Conservation (phyloP, 768 basidiomycete genomes). For the Termitomyces sp. region DNA sequence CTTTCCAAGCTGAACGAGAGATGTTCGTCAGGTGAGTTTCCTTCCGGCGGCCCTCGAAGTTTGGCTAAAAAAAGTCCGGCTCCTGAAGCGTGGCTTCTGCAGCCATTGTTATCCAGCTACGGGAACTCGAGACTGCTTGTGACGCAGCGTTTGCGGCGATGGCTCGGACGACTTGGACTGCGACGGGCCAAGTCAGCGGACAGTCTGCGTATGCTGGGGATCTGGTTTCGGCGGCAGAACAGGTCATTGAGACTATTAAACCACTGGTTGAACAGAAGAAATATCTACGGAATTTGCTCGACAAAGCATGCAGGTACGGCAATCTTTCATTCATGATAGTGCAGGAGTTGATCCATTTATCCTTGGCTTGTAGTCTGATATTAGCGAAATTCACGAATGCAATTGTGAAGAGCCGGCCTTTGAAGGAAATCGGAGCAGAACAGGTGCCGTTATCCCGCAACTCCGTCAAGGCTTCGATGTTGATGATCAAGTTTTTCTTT, state of each 20-base stretch:
- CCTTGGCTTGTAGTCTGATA: slow-evolving; percentile 51
- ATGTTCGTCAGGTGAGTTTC: slow-evolving; percentile 73
- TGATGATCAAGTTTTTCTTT: slow-evolving; percentile 10
- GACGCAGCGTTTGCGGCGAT: slow-evolving; percentile 78
- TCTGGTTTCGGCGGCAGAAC: slow-evolving; percentile 66
- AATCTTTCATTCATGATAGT: neutral
- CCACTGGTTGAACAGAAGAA: slow-evolving; percentile 91
- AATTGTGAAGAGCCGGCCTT: slow-evolving; percentile 83
- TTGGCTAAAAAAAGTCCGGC: neutral
- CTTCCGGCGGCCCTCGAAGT: neutral
- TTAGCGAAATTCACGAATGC: slow-evolving; percentile 85
- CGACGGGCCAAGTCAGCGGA: slow-evolving; percentile 78
- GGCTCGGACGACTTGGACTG: slow-evolving; percentile 73
- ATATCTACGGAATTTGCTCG: slow-evolving; percentile 87
- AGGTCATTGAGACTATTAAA: slow-evolving; percentile 70
- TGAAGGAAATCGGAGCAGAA: slow-evolving; percentile 92
- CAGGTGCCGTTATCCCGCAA: slow-evolving; percentile 48
- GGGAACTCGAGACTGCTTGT: slow-evolving; percentile 80
- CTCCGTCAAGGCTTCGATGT: neutral
- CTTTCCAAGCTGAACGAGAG: slow-evolving; percentile 81
- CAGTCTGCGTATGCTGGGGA: slow-evolving; percentile 80
- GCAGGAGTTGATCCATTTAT: neutral
- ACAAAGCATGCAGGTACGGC: slow-evolving; percentile 84
- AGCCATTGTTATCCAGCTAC: slow-evolving; percentile 72
- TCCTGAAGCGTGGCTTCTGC: slow-evolving; percentile 69